Conservation (phyloP, 1,139 yeast species). For the Oligophagozyma castellii region DNA sequence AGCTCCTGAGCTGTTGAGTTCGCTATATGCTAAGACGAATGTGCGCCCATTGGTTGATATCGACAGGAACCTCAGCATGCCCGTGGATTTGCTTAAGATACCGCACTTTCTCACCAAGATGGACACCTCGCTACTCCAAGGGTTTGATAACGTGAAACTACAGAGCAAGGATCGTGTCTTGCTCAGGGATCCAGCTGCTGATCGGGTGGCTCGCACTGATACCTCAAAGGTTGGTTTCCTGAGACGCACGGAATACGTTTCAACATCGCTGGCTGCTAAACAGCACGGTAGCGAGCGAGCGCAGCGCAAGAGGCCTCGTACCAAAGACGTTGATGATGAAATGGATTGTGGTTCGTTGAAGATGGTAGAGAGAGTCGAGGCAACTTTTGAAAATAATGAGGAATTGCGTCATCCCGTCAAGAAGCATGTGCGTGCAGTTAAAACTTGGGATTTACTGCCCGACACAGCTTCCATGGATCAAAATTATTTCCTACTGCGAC, state of each 20-base stretch:
- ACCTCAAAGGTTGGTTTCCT: slow-evolving; percentile 60
- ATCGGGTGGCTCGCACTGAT: slow-evolving; percentile 38
- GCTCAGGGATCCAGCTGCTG: slow-evolving; percentile 59
- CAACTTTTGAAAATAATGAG: slow-evolving; percentile 51
- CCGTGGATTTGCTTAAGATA: slow-evolving; percentile 54
- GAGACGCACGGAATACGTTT: slow-evolving; percentile 85
- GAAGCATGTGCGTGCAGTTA: slow-evolving; percentile 59
- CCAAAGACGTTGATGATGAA: slow-evolving; percentile 12
- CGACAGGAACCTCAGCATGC: slow-evolving; percentile 71
- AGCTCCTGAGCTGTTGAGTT: slow-evolving; percentile 52
- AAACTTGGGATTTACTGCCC: slow-evolving; percentile 72
- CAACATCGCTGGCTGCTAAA: slow-evolving; percentile 14
- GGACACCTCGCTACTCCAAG: slow-evolving; percentile 36
- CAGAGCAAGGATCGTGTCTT: slow-evolving; percentile 70
- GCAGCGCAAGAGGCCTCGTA: slow-evolving; percentile 9
- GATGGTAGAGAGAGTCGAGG: slow-evolving; percentile 39
- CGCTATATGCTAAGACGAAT: slow-evolving; percentile 66
- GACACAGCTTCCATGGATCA: slow-evolving; percentile 84
- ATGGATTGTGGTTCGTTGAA: slow-evolving; percentile 15
- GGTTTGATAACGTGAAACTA: slow-evolving; percentile 31
- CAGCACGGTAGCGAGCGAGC: slow-evolving; percentile 4
- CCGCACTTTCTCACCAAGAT: slow-evolving; percentile 58
- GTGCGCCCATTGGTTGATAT: slow-evolving; percentile 51
- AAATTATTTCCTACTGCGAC: slow-evolving; percentile 54
- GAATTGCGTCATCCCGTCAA: slow-evolving; percentile 62